Conservation (phyloP, 169 alveolate genomes). For the Babesia microti region DNA sequence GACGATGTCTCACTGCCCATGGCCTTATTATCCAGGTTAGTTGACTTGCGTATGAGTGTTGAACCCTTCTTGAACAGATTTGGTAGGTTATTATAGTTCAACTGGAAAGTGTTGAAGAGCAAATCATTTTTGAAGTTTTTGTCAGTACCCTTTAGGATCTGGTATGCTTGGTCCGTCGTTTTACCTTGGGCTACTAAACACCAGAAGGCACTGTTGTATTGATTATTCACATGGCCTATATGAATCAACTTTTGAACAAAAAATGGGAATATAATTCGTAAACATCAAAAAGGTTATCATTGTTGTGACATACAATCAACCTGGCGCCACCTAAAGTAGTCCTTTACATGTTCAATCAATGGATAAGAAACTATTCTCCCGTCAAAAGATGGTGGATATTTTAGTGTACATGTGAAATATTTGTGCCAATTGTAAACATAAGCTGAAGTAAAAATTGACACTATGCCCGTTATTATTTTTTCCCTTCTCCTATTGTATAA, state of each 20-base stretch:
- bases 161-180: conserved; percentile 71
- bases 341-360: conserved; percentile 66
- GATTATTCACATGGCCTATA: conserved; percentile 85
- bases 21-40: too few species aligned
- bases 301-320: conserved; percentile 65
- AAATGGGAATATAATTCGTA: neutral
- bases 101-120: conserved; percentile 69
- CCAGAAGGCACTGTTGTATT: conserved; percentile 93
- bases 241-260: too few species aligned
- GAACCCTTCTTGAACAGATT: conserved; percentile 51
- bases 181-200: conserved; percentile 74
- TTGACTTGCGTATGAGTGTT: conserved; percentile 32
- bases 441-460: conserved; percentile 81
- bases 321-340: conserved; percentile 84
- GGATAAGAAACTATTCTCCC: conserved; percentile 87
- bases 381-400: conserved; percentile 83
- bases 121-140: conserved; percentile 80
- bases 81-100: conserved; percentile 77
- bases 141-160: conserved; percentile 64
- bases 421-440: conserved; percentile 72
- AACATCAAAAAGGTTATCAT: neutral
- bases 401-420: conserved; percentile 60
- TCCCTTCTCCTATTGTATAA: conserved; percentile 52
- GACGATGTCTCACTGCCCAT: too few species aligned
- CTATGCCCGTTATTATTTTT: conserved; percentile 75